A percentile compares a stretch with the other conserved stretches of the same genome.
These are phyloP conservation scores for Candida orba DNA, from an alignment of 805 yeast species.

Conservation along the genomic window DNA sequence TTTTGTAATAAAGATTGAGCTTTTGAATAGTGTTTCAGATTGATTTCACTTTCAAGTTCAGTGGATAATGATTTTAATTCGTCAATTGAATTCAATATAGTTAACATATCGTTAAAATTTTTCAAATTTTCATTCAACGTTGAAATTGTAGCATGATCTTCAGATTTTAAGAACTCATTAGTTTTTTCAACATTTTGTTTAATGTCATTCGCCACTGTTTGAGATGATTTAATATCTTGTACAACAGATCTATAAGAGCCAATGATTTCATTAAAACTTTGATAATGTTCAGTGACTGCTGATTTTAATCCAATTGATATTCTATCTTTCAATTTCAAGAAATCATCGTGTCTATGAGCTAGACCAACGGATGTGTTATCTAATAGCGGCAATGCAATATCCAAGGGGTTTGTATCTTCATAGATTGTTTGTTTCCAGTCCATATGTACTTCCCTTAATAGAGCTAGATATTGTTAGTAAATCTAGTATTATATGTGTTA, in stretches of 20 bases:
- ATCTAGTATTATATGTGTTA: neutral
- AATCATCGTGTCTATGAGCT: slow-evolving; percentile 66
- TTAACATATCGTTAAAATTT: slow-evolving; percentile 61
- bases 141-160: slow-evolving; percentile 17
- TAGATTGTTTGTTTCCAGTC: slow-evolving; percentile 45
- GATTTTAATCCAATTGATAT: slow-evolving; percentile 51
- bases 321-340: slow-evolving; percentile 48
- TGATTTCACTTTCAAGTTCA: slow-evolving; percentile 56
- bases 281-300: slow-evolving; percentile 77
- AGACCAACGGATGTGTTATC: slow-evolving; percentile 90
- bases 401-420: slow-evolving; percentile 70
- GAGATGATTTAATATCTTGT: slow-evolving; percentile 56
- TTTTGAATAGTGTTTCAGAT: slow-evolving; percentile 60
- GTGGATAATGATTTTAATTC: slow-evolving; percentile 52
- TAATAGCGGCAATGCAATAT: slow-evolving; percentile 71
- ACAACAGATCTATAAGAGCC: slow-evolving; percentile 77
- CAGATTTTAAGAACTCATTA: slow-evolving; percentile 1
- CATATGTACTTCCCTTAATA: slow-evolving; percentile 27
- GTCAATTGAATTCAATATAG: slow-evolving; percentile 60
- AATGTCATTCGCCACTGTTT: slow-evolving; percentile 43
- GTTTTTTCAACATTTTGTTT: slow-evolving; percentile 33
- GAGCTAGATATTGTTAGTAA: slow-evolving; percentile 7
- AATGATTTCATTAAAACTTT: slow-evolving; percentile 76
- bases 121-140: slow-evolving; percentile 51
- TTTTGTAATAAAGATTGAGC: slow-evolving; percentile 50